phyloP scores from a whole-genome alignment of 257 asterid species.

The Apocynum venetum region DNA sequence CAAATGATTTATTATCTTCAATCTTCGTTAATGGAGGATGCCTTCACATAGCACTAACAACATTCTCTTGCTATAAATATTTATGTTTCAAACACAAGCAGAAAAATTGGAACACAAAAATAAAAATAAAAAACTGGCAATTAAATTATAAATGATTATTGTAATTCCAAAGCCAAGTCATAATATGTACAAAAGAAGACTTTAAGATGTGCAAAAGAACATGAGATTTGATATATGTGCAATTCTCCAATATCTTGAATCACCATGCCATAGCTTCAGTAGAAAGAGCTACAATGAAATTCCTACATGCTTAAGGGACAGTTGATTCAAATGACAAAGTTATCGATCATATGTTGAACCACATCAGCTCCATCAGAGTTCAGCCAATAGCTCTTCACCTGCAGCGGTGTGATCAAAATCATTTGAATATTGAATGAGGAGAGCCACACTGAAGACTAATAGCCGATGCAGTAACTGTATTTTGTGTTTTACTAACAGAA shows the following conservation, averaged over 20 bases:
- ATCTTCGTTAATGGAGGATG: too few species aligned
- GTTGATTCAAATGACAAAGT: constrained; percentile 45
- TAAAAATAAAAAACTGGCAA: background rate
- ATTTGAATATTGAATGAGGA: constrained; percentile 1
- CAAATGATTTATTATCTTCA: too few species aligned
- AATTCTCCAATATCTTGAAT: constrained; percentile 9
- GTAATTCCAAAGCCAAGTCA: background rate
- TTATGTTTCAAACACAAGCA: background rate
- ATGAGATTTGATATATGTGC: background rate
- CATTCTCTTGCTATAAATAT: background rate
- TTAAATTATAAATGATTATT: background rate
- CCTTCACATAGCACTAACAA: too few species aligned
- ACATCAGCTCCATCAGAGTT: constrained; percentile 91
- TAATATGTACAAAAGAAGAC: constrained; percentile 11
- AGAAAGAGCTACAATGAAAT: background rate
- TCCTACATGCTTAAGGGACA: background rate
- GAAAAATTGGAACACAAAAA: background rate
- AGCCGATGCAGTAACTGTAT: background rate
- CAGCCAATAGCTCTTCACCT: constrained; percentile 89
- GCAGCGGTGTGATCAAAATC: constrained; percentile 9
- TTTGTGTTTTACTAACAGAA: background rate
- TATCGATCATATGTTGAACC: constrained; percentile 80
- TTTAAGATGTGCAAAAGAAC: background rate
- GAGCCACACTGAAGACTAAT: background rate
- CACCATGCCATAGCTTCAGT: background rate